Evolutionary conservation across 2,329 filamentous ascomycete genomes (phyloP).

Genomic region (Emergomyces africanus): DNA sequence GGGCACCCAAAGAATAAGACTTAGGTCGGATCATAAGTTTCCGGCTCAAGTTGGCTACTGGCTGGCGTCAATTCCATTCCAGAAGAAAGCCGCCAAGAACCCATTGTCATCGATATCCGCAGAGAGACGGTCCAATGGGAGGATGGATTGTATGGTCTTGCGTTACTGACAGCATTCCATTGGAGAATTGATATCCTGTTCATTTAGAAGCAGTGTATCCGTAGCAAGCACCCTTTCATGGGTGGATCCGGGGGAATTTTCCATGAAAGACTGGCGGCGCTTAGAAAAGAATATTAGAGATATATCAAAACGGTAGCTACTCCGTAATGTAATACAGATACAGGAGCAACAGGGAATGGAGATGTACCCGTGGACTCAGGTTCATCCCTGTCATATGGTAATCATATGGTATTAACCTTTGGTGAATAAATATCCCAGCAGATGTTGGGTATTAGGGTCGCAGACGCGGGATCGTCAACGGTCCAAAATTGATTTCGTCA

Average conservation of each 20-base stretch:
- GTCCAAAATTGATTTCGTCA: neutral
- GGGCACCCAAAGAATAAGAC: too few species aligned
- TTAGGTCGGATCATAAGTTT: neutral
- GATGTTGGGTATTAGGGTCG: neutral
- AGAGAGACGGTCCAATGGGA: neutral
- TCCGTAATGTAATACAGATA: too few species aligned
- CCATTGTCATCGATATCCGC: neutral
- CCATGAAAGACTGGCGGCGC: neutral
- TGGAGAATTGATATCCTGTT: neutral
- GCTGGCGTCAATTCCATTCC: neutral
- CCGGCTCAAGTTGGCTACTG: neutral
- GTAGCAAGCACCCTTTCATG: neutral
- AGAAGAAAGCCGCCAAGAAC: neutral
- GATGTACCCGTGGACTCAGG: neutral
- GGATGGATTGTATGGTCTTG: neutral
- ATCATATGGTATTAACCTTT: too few species aligned
- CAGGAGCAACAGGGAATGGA: neutral
- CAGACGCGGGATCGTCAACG: neutral
- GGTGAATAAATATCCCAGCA: too few species aligned
- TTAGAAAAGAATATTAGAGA: neutral
- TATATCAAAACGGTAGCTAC: neutral
- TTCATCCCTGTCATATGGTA: neutral
- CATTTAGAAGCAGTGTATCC: neutral
- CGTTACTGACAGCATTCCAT: neutral
- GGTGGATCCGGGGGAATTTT: neutral